Evolutionary conservation across 2,329 filamentous ascomycete genomes (phyloP).

Genomic region (Biscogniauxia marginata): DNA sequence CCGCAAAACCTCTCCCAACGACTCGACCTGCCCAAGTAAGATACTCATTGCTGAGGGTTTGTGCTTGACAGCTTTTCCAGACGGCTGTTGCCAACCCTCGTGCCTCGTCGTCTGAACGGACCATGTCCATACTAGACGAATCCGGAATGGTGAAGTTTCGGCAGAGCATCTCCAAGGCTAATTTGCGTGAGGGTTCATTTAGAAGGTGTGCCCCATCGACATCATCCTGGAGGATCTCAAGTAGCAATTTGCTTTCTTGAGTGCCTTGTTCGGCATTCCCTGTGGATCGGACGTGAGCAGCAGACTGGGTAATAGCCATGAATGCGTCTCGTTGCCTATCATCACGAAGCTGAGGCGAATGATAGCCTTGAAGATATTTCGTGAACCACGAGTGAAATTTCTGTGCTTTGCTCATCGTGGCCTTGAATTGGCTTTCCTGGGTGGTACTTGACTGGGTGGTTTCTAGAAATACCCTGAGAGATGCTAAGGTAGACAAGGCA

Average conservation of each 20-base stretch:
- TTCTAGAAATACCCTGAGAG: conserved; percentile 72
- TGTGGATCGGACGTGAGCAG: conserved; percentile 63
- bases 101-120: conserved; percentile 66
- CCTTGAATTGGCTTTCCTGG: conserved; percentile 77
- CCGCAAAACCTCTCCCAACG: conserved; percentile 78
- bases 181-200: conserved; percentile 64
- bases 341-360: conserved; percentile 51
- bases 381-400: conserved; percentile 78
- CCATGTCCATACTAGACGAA: conserved; percentile 61
- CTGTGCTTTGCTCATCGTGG: conserved; percentile 73
- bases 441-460: conserved; percentile 76
- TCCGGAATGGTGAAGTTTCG: conserved; percentile 66
- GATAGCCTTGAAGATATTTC: conserved; percentile 63
- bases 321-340: conserved; percentile 56
- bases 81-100: conserved; percentile 62
- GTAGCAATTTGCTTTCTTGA: conserved; percentile 74
- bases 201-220: conserved; percentile 62
- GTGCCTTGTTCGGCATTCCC: conserved; percentile 69
- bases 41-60: conserved; percentile 65
- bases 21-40: conserved; percentile 82
- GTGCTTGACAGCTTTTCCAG: conserved; percentile 72
- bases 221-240: conserved; percentile 78
- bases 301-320: conserved; percentile 65
- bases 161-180: conserved; percentile 73
- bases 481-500: conserved; percentile 74